Conservation (phyloP, 805 yeast genomes). For the Candida boleticola region DNA sequence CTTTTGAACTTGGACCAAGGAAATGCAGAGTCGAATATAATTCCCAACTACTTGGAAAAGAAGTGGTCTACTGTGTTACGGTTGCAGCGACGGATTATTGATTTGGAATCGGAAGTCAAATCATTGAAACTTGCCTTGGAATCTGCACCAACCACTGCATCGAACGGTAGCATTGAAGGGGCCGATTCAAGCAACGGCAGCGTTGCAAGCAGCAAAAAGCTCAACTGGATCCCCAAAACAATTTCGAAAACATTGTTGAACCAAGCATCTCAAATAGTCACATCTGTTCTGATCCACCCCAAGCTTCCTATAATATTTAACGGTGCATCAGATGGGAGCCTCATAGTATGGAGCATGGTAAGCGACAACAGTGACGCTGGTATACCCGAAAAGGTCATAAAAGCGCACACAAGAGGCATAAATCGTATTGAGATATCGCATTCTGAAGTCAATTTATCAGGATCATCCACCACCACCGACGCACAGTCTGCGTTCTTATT, state of each 20-base stretch:
- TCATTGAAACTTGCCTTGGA: conserved; percentile 49
- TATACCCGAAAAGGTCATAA: conserved; percentile 58
- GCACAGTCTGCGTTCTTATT: conserved; percentile 30
- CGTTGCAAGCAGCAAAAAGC: conserved; percentile 16
- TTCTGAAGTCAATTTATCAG: conserved; percentile 30
- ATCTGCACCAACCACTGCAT: conserved; percentile 15
- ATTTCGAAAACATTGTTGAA: conserved; percentile 46
- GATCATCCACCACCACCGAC: conserved; percentile 38
- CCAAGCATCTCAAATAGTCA: conserved; percentile 55
- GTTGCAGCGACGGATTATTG: conserved; percentile 70
- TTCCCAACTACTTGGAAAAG: conserved; percentile 55
- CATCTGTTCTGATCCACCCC: conserved; percentile 72
- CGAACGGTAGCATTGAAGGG: background rate
- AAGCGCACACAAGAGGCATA: conserved; percentile 75
- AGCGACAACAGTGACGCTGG: conserved; percentile 44
- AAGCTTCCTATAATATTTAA: conserved; percentile 60
- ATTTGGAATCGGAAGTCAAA: conserved; percentile 58
- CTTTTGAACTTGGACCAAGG: conserved; percentile 10
- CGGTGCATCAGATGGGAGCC: conserved; percentile 70
- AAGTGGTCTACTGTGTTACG: conserved; percentile 88
- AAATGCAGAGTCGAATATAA: conserved; percentile 23
- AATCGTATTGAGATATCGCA: conserved; percentile 55
- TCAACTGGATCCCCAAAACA: conserved; percentile 63
- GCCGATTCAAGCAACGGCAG: conserved; percentile 3
- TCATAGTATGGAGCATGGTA: conserved; percentile 67